Conservation (phyloP, 2,329 filamentous ascomycete genomes). For the Zalaria obscura region DNA sequence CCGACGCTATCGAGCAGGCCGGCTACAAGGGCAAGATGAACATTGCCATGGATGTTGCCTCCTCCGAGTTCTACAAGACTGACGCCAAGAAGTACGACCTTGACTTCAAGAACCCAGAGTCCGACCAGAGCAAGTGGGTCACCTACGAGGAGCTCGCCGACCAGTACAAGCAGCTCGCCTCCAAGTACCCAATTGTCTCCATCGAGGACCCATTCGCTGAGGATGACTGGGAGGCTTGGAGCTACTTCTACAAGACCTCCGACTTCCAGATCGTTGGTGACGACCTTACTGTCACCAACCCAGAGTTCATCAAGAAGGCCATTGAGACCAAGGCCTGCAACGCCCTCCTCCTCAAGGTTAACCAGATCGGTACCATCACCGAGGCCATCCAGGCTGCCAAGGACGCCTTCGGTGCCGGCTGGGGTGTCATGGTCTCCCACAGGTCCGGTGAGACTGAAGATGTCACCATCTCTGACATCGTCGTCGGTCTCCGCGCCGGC, state of each 20-base stretch:
- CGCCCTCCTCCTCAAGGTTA: conserved; percentile 96
- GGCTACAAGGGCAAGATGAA: conserved; percentile 94
- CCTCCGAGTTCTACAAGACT: conserved; percentile 95
- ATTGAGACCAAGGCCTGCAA: conserved; percentile 99
- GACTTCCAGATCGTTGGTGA: conserved; percentile 98
- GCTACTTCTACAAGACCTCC: conserved; percentile 99
- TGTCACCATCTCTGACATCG: conserved; percentile 97
- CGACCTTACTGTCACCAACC: conserved; percentile 98
- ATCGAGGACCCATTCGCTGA: conserved; percentile 99
- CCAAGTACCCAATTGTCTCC: conserved; percentile 97
- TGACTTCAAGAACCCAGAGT: conserved; percentile 99
- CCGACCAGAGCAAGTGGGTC: conserved; percentile 92
- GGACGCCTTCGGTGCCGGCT: conserved; percentile 85
- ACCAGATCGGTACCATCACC: conserved; percentile 98
- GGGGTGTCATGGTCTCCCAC: conserved; percentile 99
- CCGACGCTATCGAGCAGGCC: conserved; percentile 81
- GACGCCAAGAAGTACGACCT: conserved; percentile 99
- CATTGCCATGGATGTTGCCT: conserved; percentile 98
- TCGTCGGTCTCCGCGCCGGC: conserved; percentile 87
- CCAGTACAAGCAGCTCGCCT: conserved; percentile 71
- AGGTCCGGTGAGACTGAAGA: conserved; percentile 98
- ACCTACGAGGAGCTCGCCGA: conserved; percentile 94
- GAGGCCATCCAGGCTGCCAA: conserved; percentile 99
- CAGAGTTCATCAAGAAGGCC: conserved; percentile 97
- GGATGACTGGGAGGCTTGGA: conserved; percentile 99